Evolutionary conservation across 805 yeast genomes (phyloP).

Genomic region (Saccharomycopsis sp.): DNA sequence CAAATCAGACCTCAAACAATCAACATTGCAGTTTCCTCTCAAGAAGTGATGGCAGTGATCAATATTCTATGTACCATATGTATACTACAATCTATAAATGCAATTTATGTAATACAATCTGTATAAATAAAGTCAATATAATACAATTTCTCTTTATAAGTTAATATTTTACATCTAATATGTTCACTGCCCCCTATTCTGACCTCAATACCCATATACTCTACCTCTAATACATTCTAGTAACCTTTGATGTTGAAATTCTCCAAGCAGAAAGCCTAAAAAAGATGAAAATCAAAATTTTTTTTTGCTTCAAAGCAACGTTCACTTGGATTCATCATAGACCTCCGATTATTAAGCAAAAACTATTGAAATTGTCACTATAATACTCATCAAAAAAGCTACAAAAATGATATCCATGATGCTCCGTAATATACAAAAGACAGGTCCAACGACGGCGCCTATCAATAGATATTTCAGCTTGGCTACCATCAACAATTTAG

Average conservation of each 20-base stretch:
- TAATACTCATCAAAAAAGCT: background rate
- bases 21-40: background rate
- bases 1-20: background rate
- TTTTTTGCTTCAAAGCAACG: background rate
- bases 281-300: background rate
- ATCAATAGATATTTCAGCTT: background rate
- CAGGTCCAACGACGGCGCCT: background rate
- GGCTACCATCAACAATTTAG: background rate
- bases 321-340: background rate
- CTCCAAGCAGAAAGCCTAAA: too few species aligned
- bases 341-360: background rate
- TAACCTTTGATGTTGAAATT: too few species aligned
- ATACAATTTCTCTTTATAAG: too few species aligned
- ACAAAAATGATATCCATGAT: background rate
- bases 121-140: too few species aligned
- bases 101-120: too few species aligned
- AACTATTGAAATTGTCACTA: background rate
- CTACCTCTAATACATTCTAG: too few species aligned
- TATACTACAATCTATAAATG: too few species aligned
- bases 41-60: background rate
- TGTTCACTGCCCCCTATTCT: too few species aligned
- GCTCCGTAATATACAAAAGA: background rate
- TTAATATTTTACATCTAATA: too few species aligned
- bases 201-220: too few species aligned
- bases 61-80: too few species aligned